Conservation (phyloP, 2,329 filamentous ascomycete species). For the Dactylonectria estremocensis region DNA sequence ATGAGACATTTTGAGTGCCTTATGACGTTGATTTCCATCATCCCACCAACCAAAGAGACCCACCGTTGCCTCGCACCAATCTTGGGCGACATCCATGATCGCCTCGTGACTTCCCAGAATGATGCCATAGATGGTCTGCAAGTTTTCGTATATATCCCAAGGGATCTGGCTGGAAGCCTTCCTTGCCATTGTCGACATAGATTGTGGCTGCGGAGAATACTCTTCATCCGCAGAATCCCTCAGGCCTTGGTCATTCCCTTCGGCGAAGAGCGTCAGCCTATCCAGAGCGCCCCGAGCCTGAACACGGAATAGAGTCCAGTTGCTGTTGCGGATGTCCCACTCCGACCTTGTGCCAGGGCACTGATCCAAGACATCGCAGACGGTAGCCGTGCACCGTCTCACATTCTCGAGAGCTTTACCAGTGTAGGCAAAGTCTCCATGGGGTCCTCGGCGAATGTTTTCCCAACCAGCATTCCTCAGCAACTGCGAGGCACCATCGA, state of each 20-base stretch:
- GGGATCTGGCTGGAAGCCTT: slow-evolving; percentile 90
- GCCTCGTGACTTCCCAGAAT: slow-evolving; percentile 82
- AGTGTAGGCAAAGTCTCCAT: slow-evolving; percentile 77
- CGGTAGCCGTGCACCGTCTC: slow-evolving; percentile 78
- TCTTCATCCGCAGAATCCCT: slow-evolving; percentile 50
- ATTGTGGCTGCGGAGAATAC: slow-evolving; percentile 60
- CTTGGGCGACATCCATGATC: slow-evolving; percentile 83
- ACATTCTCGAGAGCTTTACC: slow-evolving; percentile 85
- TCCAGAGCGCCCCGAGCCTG: slow-evolving; percentile 79
- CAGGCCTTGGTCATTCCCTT: slow-evolving; percentile 73
- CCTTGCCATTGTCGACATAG: slow-evolving; percentile 77
- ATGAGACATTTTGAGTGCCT: slow-evolving; percentile 58
- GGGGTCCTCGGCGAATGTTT: slow-evolving; percentile 78
- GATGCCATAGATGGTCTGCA: slow-evolving; percentile 86
- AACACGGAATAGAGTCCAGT: slow-evolving; percentile 89
- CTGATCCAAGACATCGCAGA: slow-evolving; percentile 77
- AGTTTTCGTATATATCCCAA: slow-evolving; percentile 90
- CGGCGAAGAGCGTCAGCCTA: slow-evolving; percentile 83
- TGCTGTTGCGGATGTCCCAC: slow-evolving; percentile 86
- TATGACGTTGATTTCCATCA: slow-evolving; percentile 72
- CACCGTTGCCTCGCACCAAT: slow-evolving; percentile 93
- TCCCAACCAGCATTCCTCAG: slow-evolving; percentile 85
- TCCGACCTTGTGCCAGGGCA: slow-evolving; percentile 80
- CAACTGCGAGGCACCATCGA: slow-evolving; percentile 76
- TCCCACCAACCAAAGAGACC: slow-evolving; percentile 94